Evolutionary conservation across 2,329 filamentous ascomycete genomes (phyloP).

Genomic region (Colletotrichum orchidophilum): DNA sequence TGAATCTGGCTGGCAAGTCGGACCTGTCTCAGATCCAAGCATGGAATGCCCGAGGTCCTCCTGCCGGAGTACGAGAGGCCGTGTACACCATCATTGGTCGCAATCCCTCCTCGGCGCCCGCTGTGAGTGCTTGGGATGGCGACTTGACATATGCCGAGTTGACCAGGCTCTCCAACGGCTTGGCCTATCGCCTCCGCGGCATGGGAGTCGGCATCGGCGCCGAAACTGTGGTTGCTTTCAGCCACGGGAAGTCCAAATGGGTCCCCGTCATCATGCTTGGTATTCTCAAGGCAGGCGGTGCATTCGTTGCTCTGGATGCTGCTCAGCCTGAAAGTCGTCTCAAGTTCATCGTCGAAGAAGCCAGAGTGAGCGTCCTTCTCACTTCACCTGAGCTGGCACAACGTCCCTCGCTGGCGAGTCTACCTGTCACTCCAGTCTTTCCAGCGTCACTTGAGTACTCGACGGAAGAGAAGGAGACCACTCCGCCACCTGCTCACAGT

Average conservation of each 20-base stretch:
- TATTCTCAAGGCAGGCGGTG: slow-evolving; percentile 43
- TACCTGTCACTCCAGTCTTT: neutral
- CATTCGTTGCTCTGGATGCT: slow-evolving; percentile 42
- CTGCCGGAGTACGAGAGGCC: neutral
- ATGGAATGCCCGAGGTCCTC: neutral
- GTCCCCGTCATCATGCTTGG: slow-evolving; percentile 41
- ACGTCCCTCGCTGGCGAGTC: neutral
- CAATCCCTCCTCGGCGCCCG: neutral
- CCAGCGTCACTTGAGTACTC: neutral
- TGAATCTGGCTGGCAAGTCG: neutral
- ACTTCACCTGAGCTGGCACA: neutral
- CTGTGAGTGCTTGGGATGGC: neutral
- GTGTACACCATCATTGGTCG: neutral
- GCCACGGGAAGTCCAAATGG: slow-evolving; percentile 40
- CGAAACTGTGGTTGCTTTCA: slow-evolving; percentile 30
- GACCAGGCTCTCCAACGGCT: slow-evolving; percentile 11
- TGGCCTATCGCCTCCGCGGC: slow-evolving; percentile 7
- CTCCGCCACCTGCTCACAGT: neutral
- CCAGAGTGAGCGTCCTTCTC: neutral
- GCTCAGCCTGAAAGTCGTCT: neutral
- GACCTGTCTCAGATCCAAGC: neutral
- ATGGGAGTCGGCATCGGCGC: neutral
- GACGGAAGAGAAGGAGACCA: neutral
- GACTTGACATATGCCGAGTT: neutral
- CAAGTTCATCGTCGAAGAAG: neutral